phyloP scores from a whole-genome alignment of 345 rosid genomes.

The Syzygium oleosum region DNA sequence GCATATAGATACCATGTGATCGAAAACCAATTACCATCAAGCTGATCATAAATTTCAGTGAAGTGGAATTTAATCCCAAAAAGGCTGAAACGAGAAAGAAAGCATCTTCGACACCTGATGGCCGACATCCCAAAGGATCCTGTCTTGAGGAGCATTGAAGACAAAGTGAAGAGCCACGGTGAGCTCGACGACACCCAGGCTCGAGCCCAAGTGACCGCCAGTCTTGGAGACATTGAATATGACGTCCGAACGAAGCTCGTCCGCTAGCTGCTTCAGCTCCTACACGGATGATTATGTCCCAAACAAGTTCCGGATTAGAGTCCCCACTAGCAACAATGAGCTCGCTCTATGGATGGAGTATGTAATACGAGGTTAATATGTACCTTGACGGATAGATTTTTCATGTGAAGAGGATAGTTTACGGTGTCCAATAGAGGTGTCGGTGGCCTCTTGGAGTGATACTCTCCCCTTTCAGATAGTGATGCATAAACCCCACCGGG shows the following conservation, averaged over 20 bases:
- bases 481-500: constrained; percentile 50
- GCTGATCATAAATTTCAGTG: neutral
- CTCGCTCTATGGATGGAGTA: neutral
- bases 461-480: constrained; percentile 68
- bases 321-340: neutral
- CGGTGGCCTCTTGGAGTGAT: constrained; percentile 64
- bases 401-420: constrained; percentile 93
- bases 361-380: neutral
- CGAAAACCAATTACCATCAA: neutral
- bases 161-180: constrained; percentile 97
- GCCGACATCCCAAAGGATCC: constrained; percentile 95
- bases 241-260: constrained; percentile 88
- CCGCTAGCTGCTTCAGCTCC: constrained; percentile 85
- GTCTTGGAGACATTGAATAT: constrained; percentile 87
- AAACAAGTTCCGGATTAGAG: neutral
- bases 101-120: constrained; percentile 52
- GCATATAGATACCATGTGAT: constrained; percentile 1
- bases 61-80: neutral
- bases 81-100: neutral
- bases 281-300: neutral
- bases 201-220: constrained; percentile 94
- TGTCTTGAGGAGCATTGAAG: constrained; percentile 84
- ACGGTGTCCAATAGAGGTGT: constrained; percentile 93
- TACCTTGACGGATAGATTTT: constrained; percentile 80
- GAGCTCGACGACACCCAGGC: constrained; percentile 98